Conservation (phyloP, 495 filamentous ascomycete genomes). For the Aspergillus ostianus region DNA sequence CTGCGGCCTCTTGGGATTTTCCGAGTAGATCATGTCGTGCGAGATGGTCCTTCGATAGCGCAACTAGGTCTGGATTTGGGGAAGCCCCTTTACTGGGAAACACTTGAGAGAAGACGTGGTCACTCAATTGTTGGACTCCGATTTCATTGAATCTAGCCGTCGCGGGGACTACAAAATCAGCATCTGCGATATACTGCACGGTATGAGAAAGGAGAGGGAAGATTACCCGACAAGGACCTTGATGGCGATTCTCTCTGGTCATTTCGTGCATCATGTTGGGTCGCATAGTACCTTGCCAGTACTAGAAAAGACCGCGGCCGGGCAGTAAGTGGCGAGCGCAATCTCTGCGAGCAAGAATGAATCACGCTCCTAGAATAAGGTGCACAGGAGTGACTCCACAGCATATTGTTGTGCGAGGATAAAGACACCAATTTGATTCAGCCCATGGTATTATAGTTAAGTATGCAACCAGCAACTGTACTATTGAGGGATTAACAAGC, state of each 20-base stretch:
- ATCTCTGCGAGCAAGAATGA: conserved; percentile 29
- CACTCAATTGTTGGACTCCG: conserved; percentile 88
- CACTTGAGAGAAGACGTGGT: conserved; percentile 76
- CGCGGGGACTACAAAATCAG: conserved; percentile 51
- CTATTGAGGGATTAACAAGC: background rate
- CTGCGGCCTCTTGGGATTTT: conserved; percentile 74
- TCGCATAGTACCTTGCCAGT: conserved; percentile 23
- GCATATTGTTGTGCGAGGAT: conserved; percentile 15
- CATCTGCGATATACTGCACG: conserved; percentile 10
- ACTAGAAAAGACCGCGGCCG: conserved; percentile 19
- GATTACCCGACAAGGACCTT: conserved; percentile 40
- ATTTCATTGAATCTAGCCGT: conserved; percentile 81
- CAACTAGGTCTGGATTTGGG: conserved; percentile 67
- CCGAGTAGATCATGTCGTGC: conserved; percentile 81
- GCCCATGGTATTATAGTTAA: conserved; percentile 21
- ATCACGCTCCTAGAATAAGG: conserved; percentile 38
- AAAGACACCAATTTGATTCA: background rate
- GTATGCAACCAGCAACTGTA: background rate
- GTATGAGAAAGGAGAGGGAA: too few species aligned
- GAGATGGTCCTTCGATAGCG: conserved; percentile 81
- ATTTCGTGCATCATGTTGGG: conserved; percentile 31
- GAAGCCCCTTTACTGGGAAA: conserved; percentile 61
- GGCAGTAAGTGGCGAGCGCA: conserved; percentile 23
- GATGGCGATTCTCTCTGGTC: conserved; percentile 9
- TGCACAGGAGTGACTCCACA: conserved; percentile 31